Evolutionary conservation across 73 alveolate genomes (phyloP), one percentile per base, ranked within the genome.

Genomic region (Paramecium pentaurelia): DNA sequence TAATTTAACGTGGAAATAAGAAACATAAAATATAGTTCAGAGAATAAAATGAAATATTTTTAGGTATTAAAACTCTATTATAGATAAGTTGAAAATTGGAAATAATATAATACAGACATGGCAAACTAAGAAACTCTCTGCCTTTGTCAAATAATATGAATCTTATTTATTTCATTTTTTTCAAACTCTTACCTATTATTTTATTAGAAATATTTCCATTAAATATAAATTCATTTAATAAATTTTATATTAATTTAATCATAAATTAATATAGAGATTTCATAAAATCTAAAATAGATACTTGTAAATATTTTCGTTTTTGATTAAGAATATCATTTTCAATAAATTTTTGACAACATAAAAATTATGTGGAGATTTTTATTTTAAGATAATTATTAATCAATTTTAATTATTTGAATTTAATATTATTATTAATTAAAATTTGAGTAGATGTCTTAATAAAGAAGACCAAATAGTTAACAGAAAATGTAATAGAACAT

Each of bases 31-130:
- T 80, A 5, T 14, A 38, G 28, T 80, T 80, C 51, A 80, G 32
- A 80, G 91, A 80, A 25, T 6, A 77, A 27, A 80, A 80, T 80
- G 75, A 80, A 11, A 44, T 80, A 12, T 44, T 20, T 25, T 18
- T 45, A 42, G 77, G 91, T 80, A 80, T 44, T 59, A 4, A 25
- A 8, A 37, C 20, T 80, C 22, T 42, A 20, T 22, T 42, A 80
- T 10, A 38, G 27, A 30, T 12, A 4, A 80, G 91, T 80, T 22
- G 91, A 80, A 42, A 80, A 45, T 27, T 80, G 91, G 91, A 80
- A 80, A 64, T 45, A 45, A 49, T 45, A 80, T 36, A 80, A 80
- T 80, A n/a, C 14, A 0, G 91, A 45, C 32, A 42, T 80, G 14
- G 20, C 91, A 14, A 45, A 25, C 49, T 16, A 16, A 47, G 77